Evolutionary conservation across 192 early-diverging fungal genomes (phyloP), one percentile per base, ranked within the genome.

Genomic region (Backusella macrospora): DNA sequence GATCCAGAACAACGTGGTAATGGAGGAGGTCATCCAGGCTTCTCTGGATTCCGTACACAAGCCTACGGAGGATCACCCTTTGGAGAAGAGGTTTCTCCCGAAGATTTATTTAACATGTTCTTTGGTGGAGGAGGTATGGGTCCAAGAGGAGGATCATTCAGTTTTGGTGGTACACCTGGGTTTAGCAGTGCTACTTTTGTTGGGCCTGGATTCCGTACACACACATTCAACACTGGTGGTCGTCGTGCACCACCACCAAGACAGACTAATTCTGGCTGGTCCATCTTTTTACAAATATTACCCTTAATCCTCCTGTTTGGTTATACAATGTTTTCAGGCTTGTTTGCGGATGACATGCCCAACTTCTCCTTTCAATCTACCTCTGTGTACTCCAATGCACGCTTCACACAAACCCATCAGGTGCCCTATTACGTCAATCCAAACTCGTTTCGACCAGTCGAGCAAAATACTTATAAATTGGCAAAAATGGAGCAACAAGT

Each of bases 71-170:
- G 42, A 45, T 62, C 63, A 9, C 63, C 71, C 1, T 78, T 84
- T 49, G 86, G 84, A 62, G 89, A 92, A 15, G 97, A 97, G 76
- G 86, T 97, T 26, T 90, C 88, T 18, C 96, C 97, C 9, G 97
- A 99, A 78, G 97, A 99, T 43, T 75, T 99, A 23, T 96, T 99
- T 80, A 95, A 96, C 76, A 96, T 96, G 93, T 99, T 99, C 73
- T 96, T 98, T 81, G 92, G 93, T 3, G 89, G 88, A 23, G 89
- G 90, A 62, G 82, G 76, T 34, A 21, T 47, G 59, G 68, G 45
- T 29, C 72, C 16, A 45, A 65, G 64, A 63, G 16, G 64, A 68
- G 88, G 90, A 65, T 81, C 82, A 3, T 84, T 88, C 48, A 85
- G 90, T 14, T 77, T 39, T 68, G 71, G 66, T 63, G 79, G 78